Evolutionary conservation across 345 rosid species (phyloP), one percentile per base, ranked within the genome.

Genomic region (Bruguiera gymnorhiza): DNA sequence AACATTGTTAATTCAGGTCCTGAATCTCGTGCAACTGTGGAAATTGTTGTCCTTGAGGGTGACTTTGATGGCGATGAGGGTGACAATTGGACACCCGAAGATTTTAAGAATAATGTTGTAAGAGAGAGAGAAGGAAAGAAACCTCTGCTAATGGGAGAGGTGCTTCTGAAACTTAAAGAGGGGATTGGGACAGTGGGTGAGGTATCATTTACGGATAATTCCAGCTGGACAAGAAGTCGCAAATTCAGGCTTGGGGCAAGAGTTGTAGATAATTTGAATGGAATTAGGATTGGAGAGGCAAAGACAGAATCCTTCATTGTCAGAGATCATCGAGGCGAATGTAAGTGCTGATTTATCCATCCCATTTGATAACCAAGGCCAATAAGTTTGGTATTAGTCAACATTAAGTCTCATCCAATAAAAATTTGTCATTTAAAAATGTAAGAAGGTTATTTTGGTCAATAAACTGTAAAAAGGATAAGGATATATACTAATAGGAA

Each of bases 141-240:
- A 80, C 89, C 92, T 48, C 93, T 95, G 74, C 93, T 95, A 56
- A 85, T 76, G 5, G 99, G 99, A 80, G 97, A 88, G 67, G 82
- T 82, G 24, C 62, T 84, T 83, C 73, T 84, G 58, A 80, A 85
- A 79, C 93, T 95, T 63, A 78, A 81, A 29, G 90, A 88, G 53
- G 99, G 99, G 27, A 68, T 85, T 27, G 84, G 90, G 51, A 73
- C 70, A 27, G 79, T 85, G 71, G 85, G 86, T 74, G 99, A 92
- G 69, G 78, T 95, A 77, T 83, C 97, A 29, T 90, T 95, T 73
- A 84, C 97, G n/a, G 99, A 95, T 83, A 95, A 95, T 81, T 95
- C 99, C 73, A 92, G 99, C 86, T 95, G 99, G 97, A 95, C 99
- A 46, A 90, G 99, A 75, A 95, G 99, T 85, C 92, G 99, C 62